phyloP scores from a whole-genome alignment of 2,329 filamentous ascomycete species.

The Thermoascus crustaceus region DNA sequence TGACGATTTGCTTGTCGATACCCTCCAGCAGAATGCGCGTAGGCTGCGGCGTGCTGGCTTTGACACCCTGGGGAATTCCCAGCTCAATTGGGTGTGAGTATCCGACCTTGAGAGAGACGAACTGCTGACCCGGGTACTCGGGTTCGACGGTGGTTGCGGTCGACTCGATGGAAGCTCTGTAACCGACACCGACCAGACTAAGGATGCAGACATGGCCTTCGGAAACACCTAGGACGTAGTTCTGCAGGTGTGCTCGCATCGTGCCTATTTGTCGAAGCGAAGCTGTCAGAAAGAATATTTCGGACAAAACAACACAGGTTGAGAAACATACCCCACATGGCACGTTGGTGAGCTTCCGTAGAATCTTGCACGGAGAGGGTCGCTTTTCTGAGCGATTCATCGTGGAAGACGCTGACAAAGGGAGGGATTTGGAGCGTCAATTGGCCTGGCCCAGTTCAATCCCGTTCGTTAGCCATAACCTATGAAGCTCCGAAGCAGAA shows the following conservation, averaged over 20 bases:
- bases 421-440: constrained; percentile 70
- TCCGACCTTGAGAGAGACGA: constrained; percentile 88
- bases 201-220: constrained; percentile 94
- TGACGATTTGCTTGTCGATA: constrained; percentile 74
- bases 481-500: background rate
- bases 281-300: constrained; percentile 12
- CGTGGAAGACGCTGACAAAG: constrained; percentile 65
- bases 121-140: constrained; percentile 73
- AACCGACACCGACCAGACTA: constrained; percentile 88
- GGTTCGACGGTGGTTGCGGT: constrained; percentile 58
- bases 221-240: constrained; percentile 86
- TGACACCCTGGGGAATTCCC: constrained; percentile 71
- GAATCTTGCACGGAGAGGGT: constrained; percentile 62
- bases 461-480: constrained; percentile 1
- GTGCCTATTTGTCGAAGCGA: constrained; percentile 57
- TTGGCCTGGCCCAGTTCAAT: constrained; percentile 48
- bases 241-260: constrained; percentile 78
- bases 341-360: constrained; percentile 64
- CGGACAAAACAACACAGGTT: constrained; percentile 2
- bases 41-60: constrained; percentile 78
- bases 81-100: constrained; percentile 95
- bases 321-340: constrained; percentile 82
- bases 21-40: constrained; percentile 89
- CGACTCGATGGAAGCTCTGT: constrained; percentile 78
- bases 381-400: constrained; percentile 55